These are phyloP conservation scores for Wickerhamomyces queroliae DNA, from an alignment of 805 yeast species.

Conservation along the genomic window DNA sequence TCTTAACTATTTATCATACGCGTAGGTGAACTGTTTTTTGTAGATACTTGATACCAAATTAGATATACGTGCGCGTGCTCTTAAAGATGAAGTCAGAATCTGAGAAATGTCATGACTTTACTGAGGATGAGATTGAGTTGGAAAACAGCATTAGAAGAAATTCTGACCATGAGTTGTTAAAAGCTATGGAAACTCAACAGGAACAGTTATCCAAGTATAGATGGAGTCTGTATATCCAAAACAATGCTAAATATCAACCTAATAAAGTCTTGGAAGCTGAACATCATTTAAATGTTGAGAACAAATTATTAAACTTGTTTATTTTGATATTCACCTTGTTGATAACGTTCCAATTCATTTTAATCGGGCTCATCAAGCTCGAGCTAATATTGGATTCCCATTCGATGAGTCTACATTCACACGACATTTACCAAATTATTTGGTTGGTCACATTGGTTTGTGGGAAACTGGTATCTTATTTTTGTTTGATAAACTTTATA, in stretches of 20 bases:
- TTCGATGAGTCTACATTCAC: conserved; percentile 1
- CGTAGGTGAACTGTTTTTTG: no score
- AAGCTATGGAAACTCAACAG: background rate
- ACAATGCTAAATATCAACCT: background rate
- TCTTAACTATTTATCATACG: no score
- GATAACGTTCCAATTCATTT: conserved; percentile 10
- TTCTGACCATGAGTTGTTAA: background rate
- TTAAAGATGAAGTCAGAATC: no score
- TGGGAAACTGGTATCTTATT: conserved; percentile 14
- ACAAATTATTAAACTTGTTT: conserved; percentile 13
- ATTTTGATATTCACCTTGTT: conserved; percentile 11
- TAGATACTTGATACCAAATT: no score
- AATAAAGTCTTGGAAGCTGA: conserved; percentile 12
- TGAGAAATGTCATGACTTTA: background rate
- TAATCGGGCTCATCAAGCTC: conserved; percentile 12
- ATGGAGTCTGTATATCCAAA: conserved; percentile 1
- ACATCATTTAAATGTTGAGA: conserved; percentile 13
- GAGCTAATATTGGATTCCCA: conserved; percentile 6
- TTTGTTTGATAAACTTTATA: conserved; percentile 13
- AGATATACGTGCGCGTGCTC: no score
- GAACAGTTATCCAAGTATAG: background rate
- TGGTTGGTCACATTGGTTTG: conserved; percentile 7
- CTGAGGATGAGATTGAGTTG: background rate
- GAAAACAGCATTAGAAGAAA: conserved; percentile 1
- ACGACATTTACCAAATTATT: conserved; percentile 10